Base-by-base conservation (phyloP, 768 basidiomycete genomes). In the Candolleomyces efflorescens region DNA sequence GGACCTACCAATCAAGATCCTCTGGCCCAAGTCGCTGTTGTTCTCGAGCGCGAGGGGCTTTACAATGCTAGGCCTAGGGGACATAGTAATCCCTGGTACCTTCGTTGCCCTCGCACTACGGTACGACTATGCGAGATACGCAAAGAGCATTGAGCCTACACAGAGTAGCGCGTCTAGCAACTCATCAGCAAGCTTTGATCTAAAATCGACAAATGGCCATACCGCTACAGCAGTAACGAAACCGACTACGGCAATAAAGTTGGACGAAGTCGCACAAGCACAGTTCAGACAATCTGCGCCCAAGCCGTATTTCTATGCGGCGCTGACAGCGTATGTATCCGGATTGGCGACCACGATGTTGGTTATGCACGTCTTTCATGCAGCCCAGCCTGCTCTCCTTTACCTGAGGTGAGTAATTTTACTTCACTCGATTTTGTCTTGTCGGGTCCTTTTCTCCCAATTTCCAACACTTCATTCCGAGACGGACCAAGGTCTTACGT, bases 51-150 rank as follows among this genome's bases (percentile, higher is more conserved):
- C 69, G 3, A 70, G 78, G 26, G 92, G 92, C 3, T 90, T 83
- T 68, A 89, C 92, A 27, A 88, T 98, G 86, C 86, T 98, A 27
- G 96, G 96, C 1, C 77, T 98, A 1, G 95, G 95, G 23, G 95
- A 97, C 68, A 84, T 96, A 43, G 78, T 83, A n/a, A 72, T 82
- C 7, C 81, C 81, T 13, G 80, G 81, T 22, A 76, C 80, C 37
- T 90, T 98, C 71, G 75, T 97, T 52, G 87, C 92, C 17, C 81
- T 94, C 13, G 92, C 88, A 3, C 79, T 98, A 44, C 89, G 96
- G 38, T 94, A 89, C 71, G 96, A 98, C 75, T 71, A 82, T 54
- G 56, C 56, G 5, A 36, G 49, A 22, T 58, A 37, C 51, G 37
- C 56, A 20, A 22, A 44, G 9, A 57, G 51, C 48, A 23, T 58